Conservation (phyloP, 768 basidiomycete species). For the Tulasnella sp. region DNA sequence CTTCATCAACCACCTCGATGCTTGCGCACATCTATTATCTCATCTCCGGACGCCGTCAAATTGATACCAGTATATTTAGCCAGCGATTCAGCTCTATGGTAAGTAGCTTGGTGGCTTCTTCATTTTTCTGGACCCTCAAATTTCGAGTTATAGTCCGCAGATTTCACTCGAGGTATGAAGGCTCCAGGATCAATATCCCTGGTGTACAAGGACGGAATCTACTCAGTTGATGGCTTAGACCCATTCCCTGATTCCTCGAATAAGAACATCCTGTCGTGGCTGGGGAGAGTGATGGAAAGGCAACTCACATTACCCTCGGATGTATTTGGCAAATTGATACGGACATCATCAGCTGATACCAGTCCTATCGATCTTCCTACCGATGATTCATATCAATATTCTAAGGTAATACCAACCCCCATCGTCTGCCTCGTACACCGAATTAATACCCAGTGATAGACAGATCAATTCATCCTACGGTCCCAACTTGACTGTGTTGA, state of each 20-base stretch:
- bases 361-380: constrained; percentile 23
- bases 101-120: constrained; percentile 18
- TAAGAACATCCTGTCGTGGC: constrained; percentile 63
- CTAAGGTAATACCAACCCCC: constrained; percentile 41
- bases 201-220: constrained; percentile 33
- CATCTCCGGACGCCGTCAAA: constrained; percentile 53
- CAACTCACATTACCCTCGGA: constrained; percentile 55
- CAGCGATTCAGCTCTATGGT: constrained; percentile 48
- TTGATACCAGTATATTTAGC: constrained; percentile 52
- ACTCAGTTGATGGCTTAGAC: constrained; percentile 11
- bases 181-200: constrained; percentile 62
- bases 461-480: constrained; percentile 62
- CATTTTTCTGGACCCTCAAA: not conserved
- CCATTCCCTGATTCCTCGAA: too few species aligned
- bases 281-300: constrained; percentile 86
- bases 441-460: constrained; percentile 22
- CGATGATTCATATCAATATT: constrained; percentile 72
- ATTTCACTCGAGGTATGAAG: constrained; percentile 66
- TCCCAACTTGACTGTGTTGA: constrained; percentile 90
- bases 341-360: constrained; percentile 22
- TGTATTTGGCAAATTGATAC: constrained; percentile 48
- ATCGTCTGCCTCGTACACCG: not conserved
- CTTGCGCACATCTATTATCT: constrained; percentile 81
- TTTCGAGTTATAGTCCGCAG: constrained; percentile 35
- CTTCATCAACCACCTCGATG: constrained; percentile 75